These are phyloP conservation scores for Scedosporium apiospermum DNA, from an alignment of 2,329 filamentous ascomycete genomes.

Conservation along the genomic window DNA sequence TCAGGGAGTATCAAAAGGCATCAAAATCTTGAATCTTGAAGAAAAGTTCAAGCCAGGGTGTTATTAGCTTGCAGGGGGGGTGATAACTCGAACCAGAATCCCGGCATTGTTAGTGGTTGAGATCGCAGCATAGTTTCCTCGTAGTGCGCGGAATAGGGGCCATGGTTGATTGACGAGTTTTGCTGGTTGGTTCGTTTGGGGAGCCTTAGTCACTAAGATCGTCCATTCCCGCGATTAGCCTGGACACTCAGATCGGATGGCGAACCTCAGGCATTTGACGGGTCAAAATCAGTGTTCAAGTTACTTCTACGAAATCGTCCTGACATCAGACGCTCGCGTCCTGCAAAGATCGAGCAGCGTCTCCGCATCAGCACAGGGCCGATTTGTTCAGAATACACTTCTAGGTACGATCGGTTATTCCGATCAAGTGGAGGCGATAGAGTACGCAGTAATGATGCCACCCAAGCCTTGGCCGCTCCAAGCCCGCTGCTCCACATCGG, in stretches of 20 bases:
- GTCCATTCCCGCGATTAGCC: too few species aligned
- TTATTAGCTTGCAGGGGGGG: conserved; percentile 6
- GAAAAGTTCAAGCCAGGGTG: conserved; percentile 6
- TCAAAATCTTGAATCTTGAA: neutral
- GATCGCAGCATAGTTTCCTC: neutral
- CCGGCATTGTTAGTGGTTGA: neutral
- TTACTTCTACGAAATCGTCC: too few species aligned
- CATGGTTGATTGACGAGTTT: neutral
- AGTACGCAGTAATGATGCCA: neutral
- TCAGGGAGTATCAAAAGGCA: neutral
- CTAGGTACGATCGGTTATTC: too few species aligned
- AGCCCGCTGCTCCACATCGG: neutral
- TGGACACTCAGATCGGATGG: too few species aligned
- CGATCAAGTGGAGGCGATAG: neutral
- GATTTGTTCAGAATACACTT: too few species aligned
- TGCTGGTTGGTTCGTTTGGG: neutral
- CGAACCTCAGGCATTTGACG: too few species aligned
- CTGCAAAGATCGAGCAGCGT: too few species aligned
- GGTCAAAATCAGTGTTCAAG: too few species aligned
- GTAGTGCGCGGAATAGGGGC: neutral
- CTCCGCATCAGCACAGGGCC: too few species aligned
- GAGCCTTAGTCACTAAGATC: too few species aligned
- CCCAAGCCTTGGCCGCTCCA: neutral
- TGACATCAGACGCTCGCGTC: too few species aligned
- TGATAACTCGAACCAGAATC: neutral